Evolutionary conservation across 768 basidiomycete species (phyloP), one percentile per base, ranked within the genome.

Genomic region (Lentinus tigrinus): DNA sequence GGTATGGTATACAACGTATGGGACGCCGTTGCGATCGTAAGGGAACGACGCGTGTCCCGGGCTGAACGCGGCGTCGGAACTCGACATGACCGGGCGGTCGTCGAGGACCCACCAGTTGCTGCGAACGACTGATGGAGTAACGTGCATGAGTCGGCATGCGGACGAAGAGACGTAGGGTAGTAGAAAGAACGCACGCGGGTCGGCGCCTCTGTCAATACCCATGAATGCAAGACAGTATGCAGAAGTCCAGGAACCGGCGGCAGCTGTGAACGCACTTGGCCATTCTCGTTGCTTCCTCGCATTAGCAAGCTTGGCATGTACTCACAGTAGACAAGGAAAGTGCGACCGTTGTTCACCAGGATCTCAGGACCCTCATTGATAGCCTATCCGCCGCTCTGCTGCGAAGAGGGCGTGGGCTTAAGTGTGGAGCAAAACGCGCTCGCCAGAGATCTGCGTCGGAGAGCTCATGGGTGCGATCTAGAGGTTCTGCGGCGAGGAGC

Each of bases 301-400:
- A n/a, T n/a, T n/a, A n/a, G n/a, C n/a, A n/a, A n/a, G n/a, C n/a
- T n/a, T n/a, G n/a, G n/a, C n/a, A n/a, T n/a, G 28, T 21, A 34
- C 48, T 36, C 34, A 50, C 48, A 50, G 36, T 50, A 50, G 36
- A 50, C 19, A n/a, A 50, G 48, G 48, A 50, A 50, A 19, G 48
- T 50, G 34, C 48, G 48, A 19, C 48, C 48, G 34, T 36, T 34
- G 48, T 50, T 16, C 34, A 50, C 48, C 34, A 37, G 36, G 48
- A 50, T 50, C 48, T 50, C 48, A 19, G 48, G 48, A n/a, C 48
- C 48, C 36, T 50, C 48, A 31, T 50, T 50, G 48, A 50, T 50
- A 1, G 17, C n/a, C 48, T 36, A 8, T 14, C 48, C 48, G 19
- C 48, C 48, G n/a, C 48, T 50, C 36, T 36, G 34, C 23, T 50